Percentiles rank a stretch among this genome's conserved stretches.
phyloP scores from a whole-genome alignment of 225 moss, liverwort and hornwort species.

The Straminergon stramineum region DNA sequence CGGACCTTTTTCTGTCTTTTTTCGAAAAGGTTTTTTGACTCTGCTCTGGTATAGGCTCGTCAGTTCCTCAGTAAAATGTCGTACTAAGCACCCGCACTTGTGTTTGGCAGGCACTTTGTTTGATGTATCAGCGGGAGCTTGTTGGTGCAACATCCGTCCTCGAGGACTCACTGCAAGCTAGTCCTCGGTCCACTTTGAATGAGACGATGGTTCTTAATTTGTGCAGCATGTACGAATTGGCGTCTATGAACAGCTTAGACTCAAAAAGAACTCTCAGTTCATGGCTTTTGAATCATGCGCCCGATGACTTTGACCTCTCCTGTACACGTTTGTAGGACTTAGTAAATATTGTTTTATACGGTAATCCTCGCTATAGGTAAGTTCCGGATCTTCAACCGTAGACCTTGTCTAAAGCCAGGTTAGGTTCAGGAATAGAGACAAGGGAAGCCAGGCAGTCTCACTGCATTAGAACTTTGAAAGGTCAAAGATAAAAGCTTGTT shows the following conservation, averaged over 20 bases:
- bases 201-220: conserved; percentile 88
- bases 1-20: neutral
- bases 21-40: neutral
- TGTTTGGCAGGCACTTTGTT: conserved; percentile 78
- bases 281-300: conserved; percentile 87
- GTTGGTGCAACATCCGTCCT: conserved; percentile 85
- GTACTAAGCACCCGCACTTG: neutral
- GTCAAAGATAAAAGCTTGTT: neutral
- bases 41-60: neutral
- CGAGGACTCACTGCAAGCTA: conserved; percentile 73
- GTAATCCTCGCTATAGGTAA: neutral
- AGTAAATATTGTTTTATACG: neutral
- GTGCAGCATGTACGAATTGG: conserved; percentile 98
- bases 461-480: neutral
- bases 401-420: neutral
- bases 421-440: neutral
- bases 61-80: neutral
- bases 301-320: conserved; percentile 93
- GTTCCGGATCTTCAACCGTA: neutral
- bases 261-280: conserved; percentile 86
- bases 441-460: neutral
- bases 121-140: conserved; percentile 97
- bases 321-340: conserved; percentile 79
- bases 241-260: conserved; percentile 93
- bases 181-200: conserved; percentile 66